Conservation (phyloP, 495 filamentous ascomycete species). For the Tuber microsphaerosporum region DNA sequence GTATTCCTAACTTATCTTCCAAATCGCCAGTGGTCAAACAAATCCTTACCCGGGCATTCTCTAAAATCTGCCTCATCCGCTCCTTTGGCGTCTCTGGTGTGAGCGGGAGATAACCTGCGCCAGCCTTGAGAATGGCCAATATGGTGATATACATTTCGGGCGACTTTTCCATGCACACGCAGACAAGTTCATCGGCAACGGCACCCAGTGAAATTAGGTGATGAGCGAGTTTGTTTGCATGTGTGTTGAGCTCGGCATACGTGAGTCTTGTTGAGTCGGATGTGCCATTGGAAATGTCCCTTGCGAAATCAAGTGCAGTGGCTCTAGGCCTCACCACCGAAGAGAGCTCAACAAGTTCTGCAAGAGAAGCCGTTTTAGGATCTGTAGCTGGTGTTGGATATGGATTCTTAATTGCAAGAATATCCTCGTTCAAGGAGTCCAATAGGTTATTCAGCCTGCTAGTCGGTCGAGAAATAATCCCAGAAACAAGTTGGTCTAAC, state of each 20-base stretch:
- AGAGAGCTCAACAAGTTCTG: conserved; percentile 50
- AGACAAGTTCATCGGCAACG: conserved; percentile 51
- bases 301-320: conserved; percentile 56
- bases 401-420: conserved; percentile 54
- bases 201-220: conserved; percentile 49
- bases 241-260: conserved; percentile 56
- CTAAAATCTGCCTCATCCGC: conserved; percentile 52
- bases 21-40: conserved; percentile 37
- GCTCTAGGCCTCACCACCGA: conserved; percentile 48
- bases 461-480: conserved; percentile 46
- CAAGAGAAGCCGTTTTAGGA: conserved; percentile 42
- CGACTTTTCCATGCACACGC: conserved; percentile 65
- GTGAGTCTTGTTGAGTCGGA: conserved; percentile 47
- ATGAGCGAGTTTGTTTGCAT: conserved; percentile 59
- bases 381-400: conserved; percentile 34
- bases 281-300: conserved; percentile 42
- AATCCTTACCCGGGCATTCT: conserved; percentile 47
- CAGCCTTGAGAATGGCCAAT: conserved; percentile 63
- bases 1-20: conserved; percentile 14
- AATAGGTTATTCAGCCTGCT: conserved; percentile 15
- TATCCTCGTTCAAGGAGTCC: conserved; percentile 40
- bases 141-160: conserved; percentile 61
- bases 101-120: conserved; percentile 67
- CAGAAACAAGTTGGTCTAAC: conserved; percentile 49
- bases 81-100: conserved; percentile 56